Evolutionary conservation across 2,329 filamentous ascomycete genomes (phyloP), one percentile per base, ranked within the genome.

Genomic region (Capronia americana): DNA sequence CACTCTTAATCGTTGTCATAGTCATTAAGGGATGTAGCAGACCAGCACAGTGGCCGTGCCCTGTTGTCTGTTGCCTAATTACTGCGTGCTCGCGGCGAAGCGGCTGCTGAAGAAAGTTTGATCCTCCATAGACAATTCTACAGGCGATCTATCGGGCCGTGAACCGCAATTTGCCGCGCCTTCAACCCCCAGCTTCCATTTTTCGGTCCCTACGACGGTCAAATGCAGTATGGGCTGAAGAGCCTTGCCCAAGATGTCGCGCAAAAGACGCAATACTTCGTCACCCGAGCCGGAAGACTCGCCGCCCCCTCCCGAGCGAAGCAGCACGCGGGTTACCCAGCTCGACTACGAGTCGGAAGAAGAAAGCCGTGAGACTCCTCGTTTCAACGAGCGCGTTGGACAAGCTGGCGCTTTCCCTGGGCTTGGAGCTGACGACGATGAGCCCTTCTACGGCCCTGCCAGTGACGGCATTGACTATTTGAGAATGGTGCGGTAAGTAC

Each of bases 331-430:
- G 41, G 63, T 61, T 38, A 23, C 20, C 26, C 24, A 75, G 30
- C 69, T 73, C 1, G 73, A 77, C 8, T 66, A 75, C 20, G 75
- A 71, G 2, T 69, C 74, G 32, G 74, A 70, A 24, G 71, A 68
- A 26, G 72, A 71, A 4, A 57, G 72, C 14, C 68, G 75, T 38
- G 77, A 80, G 65, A 78, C 79, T 61, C 80, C 82, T 26, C 79
- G 79, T 50, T 77, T 88, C 65, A 85, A 92, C 75, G 84, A 87
- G 10, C 85, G 87, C 2, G 92, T 88, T 77, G 90, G 90, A 48
- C 90, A 92, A 78, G 86, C 88, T 77, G 87, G 87, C 73, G 90
- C 90, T 51, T 90, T 93, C 72, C 88, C 89, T 6, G 85, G 85
- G n/a, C 78, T 87, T 14, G 84, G 87, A 54, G 81, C 84, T 66